Base-by-base conservation (phyloP, 2,329 filamentous ascomycete genomes). In the Graphiopsis chlorocephala region DNA sequence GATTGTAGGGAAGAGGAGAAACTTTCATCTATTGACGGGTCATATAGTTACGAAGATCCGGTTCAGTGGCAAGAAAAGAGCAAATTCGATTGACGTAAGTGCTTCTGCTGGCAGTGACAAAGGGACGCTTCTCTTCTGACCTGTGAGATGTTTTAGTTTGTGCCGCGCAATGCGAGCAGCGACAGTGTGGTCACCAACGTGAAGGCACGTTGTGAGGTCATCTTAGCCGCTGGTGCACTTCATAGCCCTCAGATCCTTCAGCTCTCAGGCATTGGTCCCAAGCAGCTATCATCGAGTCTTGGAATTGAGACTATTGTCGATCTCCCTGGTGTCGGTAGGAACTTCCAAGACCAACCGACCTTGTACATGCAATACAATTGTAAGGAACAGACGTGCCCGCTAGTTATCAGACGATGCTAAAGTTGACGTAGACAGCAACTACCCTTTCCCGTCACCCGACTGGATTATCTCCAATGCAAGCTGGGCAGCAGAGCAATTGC, bases 231-330 rank as follows among this genome's bases (percentile, higher is more conserved):
- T 0, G 88, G 87, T 0, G 83, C 80, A 29, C 76, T 84, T 47
- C 81, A 83, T 70, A 86, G 83, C 11, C 88, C 82, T 6, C 85
- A 84, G 73, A 77, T 86, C 17, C 80, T 85, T n/a, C 86, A 89
- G 68, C 76, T 88, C 1, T 88, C 85, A 0, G 87, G 87, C 0
- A 80, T 90, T 45, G 88, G 87, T 3, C 77, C 80, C 53, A 75
- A 77, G 3, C 70, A 77, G 0, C 70, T 86, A 5, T 78, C 89
- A 1, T 72, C 79, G 42, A 75, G 74, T 25, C 78, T 81, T 0
- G 81, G 79, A 0, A 79, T 88, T 2, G 77, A 80, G 0, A 71
- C 83, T 2, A 70, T 82, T 0, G 75, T 80, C 2, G 77, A 84
- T 57, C 72, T 86, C 1, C 81, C 82, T 0, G 83, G 83, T 2